A percentile compares a stretch with the other conserved stretches of the same genome.
phyloP scores from a whole-genome alignment of 2,329 filamentous ascomycete species.

The Verticillium longisporum region DNA sequence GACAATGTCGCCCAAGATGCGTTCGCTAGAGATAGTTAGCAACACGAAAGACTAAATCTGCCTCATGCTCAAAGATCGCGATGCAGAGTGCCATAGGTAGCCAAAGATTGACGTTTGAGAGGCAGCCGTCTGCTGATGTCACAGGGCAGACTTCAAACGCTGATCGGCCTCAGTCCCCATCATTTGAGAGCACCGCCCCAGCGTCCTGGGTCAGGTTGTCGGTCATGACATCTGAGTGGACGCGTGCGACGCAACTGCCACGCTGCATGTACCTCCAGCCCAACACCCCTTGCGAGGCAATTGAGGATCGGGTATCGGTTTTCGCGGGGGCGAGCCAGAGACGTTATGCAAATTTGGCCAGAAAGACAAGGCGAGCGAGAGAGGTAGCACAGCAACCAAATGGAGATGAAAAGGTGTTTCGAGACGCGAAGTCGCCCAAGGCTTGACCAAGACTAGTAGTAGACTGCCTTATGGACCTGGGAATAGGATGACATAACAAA shows the following conservation, averaged over 20 bases:
- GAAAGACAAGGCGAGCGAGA: background rate
- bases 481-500: background rate
- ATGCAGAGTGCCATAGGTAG: too few relatives aligned
- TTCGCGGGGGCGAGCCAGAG: too few relatives aligned
- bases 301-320: too few relatives aligned
- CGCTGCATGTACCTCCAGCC: too few relatives aligned
- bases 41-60: too few relatives aligned
- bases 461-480: background rate
- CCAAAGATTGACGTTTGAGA: background rate
- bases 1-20: background rate
- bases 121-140: background rate
- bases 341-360: too few relatives aligned
- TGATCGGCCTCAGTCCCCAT: background rate
- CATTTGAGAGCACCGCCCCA: background rate
- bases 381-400: background rate
- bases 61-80: too few relatives aligned
- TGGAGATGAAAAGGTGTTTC: background rate
- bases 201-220: background rate
- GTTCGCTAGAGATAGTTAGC: too few relatives aligned
- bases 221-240: background rate
- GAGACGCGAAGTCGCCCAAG: background rate
- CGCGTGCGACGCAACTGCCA: background rate
- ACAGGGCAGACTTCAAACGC: background rate
- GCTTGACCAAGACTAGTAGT: background rate
- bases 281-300: too few relatives aligned